These are phyloP conservation scores for Neurospora sp. DNA, from an alignment of 495 filamentous ascomycete species.

Conservation along the genomic window DNA sequence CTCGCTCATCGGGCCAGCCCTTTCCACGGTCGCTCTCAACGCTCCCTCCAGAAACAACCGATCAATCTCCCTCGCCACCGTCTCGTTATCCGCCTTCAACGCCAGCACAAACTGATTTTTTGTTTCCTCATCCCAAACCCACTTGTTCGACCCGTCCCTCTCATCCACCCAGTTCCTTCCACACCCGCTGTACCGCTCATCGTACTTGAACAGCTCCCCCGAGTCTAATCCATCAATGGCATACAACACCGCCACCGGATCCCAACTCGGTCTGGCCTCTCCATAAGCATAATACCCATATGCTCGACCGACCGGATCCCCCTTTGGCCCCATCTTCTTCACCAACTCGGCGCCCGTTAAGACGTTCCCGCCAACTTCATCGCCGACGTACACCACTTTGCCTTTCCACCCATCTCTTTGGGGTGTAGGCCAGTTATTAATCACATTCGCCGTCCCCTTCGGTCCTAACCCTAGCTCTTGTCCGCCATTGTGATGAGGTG, in stretches of 20 bases:
- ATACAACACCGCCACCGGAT: slow-evolving; percentile 35
- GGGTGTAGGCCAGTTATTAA: slow-evolving; percentile 13
- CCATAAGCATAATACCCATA: slow-evolving; percentile 31
- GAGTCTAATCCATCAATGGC: slow-evolving; percentile 19
- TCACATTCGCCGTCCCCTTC: slow-evolving; percentile 22
- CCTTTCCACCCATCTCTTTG: slow-evolving; percentile 20
- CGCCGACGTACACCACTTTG: slow-evolving; percentile 24
- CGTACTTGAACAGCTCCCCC: slow-evolving; percentile 17
- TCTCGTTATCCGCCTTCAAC: slow-evolving; percentile 7
- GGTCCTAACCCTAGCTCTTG: neutral
- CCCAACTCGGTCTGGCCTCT: slow-evolving; percentile 28
- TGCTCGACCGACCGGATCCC: slow-evolving; percentile 30
- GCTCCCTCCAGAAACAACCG: slow-evolving; percentile 9
- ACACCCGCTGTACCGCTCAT: slow-evolving; percentile 18
- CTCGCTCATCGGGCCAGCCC: neutral
- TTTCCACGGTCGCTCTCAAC: neutral
- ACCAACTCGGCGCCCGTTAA: slow-evolving; percentile 26
- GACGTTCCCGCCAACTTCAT: slow-evolving; percentile 26
- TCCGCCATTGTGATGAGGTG: neutral
- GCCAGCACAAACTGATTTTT: slow-evolving; percentile 25
- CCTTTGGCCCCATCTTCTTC: slow-evolving; percentile 12
- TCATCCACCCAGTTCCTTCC: slow-evolving; percentile 14
- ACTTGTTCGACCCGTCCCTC: slow-evolving; percentile 23
- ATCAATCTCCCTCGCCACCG: slow-evolving; percentile 16
- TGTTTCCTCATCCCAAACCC: slow-evolving; percentile 22